Evolutionary conservation across 768 basidiomycete species (phyloP).

Genomic region (Xerocomellus dryophilus): DNA sequence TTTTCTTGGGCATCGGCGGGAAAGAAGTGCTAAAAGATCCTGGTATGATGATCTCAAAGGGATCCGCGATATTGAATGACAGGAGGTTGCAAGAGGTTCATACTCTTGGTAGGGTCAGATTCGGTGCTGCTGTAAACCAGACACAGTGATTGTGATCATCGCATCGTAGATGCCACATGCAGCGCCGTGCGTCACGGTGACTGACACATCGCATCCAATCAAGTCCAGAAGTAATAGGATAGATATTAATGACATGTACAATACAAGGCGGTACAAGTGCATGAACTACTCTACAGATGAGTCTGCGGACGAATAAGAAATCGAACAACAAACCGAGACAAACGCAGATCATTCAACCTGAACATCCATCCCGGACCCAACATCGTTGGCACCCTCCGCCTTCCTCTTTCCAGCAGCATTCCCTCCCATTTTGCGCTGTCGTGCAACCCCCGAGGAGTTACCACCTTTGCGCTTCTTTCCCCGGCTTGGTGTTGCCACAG

Average conservation of each 20-base stretch:
- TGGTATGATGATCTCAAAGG: not conserved
- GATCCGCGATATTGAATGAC: not conserved
- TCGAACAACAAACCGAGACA: conserved; percentile 11
- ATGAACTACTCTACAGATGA: conserved; percentile 32
- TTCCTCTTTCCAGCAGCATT: conserved; percentile 33
- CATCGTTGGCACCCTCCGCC: conserved; percentile 22
- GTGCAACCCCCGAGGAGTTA: conserved; percentile 11
- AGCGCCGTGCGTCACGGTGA: not conserved
- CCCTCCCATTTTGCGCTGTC: conserved; percentile 33
- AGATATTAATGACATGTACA: conserved; percentile 31
- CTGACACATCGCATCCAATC: not conserved
- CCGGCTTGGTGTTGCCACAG: conserved; percentile 21
- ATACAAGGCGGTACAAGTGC: conserved; percentile 30
- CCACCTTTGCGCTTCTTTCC: conserved; percentile 37
- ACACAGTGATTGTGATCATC: no score
- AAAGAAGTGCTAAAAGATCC: not conserved
- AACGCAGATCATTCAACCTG: conserved; percentile 24
- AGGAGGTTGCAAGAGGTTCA: no score
- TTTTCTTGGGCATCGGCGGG: conserved; percentile 71
- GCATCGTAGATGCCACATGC: not conserved
- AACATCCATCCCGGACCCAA: conserved; percentile 25
- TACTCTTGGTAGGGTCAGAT: no score
- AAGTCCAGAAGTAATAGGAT: conserved; percentile 1
- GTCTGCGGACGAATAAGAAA: conserved; percentile 12
- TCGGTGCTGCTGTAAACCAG: no score